These are phyloP conservation scores for Cladorrhinum samala DNA, from an alignment of 495 filamentous ascomycete species.

Conservation along the genomic window DNA sequence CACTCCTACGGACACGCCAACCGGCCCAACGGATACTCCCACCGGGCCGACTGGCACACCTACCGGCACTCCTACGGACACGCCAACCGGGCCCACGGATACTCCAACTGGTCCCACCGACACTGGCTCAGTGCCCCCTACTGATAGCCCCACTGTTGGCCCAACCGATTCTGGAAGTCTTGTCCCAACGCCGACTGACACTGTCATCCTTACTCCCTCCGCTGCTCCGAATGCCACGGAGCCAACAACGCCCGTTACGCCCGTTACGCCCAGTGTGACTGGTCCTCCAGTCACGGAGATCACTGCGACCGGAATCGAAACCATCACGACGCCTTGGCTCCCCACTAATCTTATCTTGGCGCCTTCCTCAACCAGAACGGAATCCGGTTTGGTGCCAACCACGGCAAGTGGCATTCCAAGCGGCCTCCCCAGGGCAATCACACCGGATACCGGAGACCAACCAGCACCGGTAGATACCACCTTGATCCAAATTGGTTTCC, in stretches of 20 bases:
- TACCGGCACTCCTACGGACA: background rate
- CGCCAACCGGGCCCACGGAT: background rate
- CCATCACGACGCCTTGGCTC: conserved; percentile 36
- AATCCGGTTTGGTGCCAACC: conserved; percentile 20
- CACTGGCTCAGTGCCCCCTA: too few species aligned
- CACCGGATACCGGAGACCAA: conserved; percentile 39
- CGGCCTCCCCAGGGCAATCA: conserved; percentile 66
- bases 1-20: background rate
- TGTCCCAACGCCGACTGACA: background rate
- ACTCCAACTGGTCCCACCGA: background rate
- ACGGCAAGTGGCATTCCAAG: conserved; percentile 50
- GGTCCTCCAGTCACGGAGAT: conserved; percentile 31
- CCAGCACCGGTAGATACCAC: conserved; percentile 52
- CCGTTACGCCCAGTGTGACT: background rate
- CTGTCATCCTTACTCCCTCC: background rate
- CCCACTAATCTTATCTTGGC: conserved; percentile 40
- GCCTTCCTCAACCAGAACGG: conserved; percentile 27
- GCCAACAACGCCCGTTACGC: background rate
- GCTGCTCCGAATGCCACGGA: background rate
- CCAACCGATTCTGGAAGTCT: background rate
- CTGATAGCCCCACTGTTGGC: background rate
- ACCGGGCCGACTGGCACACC: background rate
- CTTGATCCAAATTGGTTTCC: conserved; percentile 81
- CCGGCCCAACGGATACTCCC: background rate
- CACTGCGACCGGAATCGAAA: conserved; percentile 32